These are phyloP conservation scores for Entophlyctis luteolus DNA, from an alignment of 192 early-diverging fungal species.

Conservation along the genomic window DNA sequence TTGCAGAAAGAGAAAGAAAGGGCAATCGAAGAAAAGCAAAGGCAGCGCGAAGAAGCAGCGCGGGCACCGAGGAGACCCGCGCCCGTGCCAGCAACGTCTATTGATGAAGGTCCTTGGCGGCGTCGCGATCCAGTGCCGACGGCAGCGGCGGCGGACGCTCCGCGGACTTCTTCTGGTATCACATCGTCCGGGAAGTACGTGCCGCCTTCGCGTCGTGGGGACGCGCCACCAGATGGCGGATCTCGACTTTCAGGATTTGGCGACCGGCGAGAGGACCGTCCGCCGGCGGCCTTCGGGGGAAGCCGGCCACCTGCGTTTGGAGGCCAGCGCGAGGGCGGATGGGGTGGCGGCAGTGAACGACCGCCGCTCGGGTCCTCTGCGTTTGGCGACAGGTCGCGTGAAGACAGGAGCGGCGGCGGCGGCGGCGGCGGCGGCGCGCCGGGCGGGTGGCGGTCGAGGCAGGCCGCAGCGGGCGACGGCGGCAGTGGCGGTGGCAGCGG, in stretches of 20 bases:
- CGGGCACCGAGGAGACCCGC: constrained; percentile 13
- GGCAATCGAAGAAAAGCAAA: constrained; percentile 23
- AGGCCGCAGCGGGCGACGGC: background rate
- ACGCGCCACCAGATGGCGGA: too few relatives aligned
- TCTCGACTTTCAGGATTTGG: too few relatives aligned
- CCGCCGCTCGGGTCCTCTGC: too few relatives aligned
- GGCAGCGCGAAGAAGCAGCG: constrained; percentile 14
- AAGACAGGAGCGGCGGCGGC: too few relatives aligned
- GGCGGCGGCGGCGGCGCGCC: background rate
- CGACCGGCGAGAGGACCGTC: too few relatives aligned
- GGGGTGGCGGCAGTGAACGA: background rate
- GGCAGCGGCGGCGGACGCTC: background rate
- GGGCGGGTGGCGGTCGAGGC: background rate
- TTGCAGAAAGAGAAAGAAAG: constrained; percentile 27
- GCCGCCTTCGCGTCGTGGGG: background rate
- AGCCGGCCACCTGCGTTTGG: too few relatives aligned
- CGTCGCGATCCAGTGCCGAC: constrained; percentile 6
- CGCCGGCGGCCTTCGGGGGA: too few relatives aligned
- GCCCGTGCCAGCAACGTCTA: background rate
- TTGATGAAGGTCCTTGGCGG: constrained; percentile 1
- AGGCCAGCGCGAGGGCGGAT: background rate
- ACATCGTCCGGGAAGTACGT: constrained; percentile 7
- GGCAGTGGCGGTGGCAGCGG: background rate
- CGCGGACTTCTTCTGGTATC: background rate
- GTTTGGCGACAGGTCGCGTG: too few relatives aligned